Conservation (phyloP, 495 filamentous ascomycete genomes). For the Penicillium samsonianum region DNA sequence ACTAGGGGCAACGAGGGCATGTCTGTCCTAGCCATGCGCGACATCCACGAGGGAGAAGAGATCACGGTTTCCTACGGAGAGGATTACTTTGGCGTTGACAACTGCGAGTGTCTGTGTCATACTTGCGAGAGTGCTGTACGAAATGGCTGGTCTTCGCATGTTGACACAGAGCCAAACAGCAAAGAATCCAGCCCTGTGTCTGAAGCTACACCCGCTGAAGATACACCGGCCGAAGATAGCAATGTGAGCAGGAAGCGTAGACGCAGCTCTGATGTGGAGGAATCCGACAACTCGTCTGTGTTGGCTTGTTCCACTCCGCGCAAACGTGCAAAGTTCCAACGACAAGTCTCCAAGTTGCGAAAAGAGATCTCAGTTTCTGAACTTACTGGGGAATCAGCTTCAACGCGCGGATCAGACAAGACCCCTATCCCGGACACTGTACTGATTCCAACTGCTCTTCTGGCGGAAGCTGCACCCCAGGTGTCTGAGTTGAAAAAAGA, state of each 20-base stretch:
- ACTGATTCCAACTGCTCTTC: slow-evolving; percentile 7
- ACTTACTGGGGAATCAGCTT: slow-evolving; percentile 19
- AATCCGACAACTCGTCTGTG: slow-evolving; percentile 35
- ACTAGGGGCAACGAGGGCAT: slow-evolving; percentile 84
- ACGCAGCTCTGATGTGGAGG: slow-evolving; percentile 33
- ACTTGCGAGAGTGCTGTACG: slow-evolving; percentile 75
- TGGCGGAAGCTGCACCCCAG: slow-evolving; percentile 8
- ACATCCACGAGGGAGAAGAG: slow-evolving; percentile 87
- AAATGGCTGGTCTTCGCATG: slow-evolving; percentile 75
- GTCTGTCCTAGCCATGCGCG: slow-evolving; percentile 73
- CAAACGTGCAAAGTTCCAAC: slow-evolving; percentile 42
- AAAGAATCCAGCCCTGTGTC: slow-evolving; percentile 40
- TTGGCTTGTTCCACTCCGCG: slow-evolving; percentile 33
- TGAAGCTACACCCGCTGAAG: slow-evolving; percentile 25
- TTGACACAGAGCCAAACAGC: slow-evolving; percentile 41
- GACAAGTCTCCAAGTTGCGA: slow-evolving; percentile 42
- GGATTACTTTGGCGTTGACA: slow-evolving; percentile 93
- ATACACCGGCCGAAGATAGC: slow-evolving; percentile 13
- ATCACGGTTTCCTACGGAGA: slow-evolving; percentile 95
- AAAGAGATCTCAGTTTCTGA: slow-evolving; percentile 44
- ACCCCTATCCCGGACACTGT: slow-evolving; percentile 20
- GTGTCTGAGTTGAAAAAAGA: slow-evolving; percentile 23
- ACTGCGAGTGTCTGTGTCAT: slow-evolving; percentile 90
- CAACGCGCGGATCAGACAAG: slow-evolving; percentile 18
- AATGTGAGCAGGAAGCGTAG: slow-evolving; percentile 46